phyloP scores from a whole-genome alignment of 1,284 basidiomycete species.

The Psilocybe mexicana region DNA sequence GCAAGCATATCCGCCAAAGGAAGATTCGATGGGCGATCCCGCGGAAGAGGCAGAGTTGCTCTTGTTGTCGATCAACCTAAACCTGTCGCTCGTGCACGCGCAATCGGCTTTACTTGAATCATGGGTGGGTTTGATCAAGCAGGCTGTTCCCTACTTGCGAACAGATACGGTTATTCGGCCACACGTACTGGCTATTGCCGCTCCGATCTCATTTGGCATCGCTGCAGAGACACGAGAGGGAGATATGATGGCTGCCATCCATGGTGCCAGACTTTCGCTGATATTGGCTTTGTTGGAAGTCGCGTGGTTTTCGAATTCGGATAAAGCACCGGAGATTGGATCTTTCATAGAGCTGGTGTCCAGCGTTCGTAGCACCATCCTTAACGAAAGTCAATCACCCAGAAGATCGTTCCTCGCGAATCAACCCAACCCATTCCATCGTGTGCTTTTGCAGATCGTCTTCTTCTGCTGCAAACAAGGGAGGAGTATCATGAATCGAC shows the following conservation, averaged over 20 bases:
- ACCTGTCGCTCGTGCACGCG: constrained; percentile 82
- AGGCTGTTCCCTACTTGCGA: constrained; percentile 64
- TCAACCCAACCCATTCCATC: constrained; percentile 74
- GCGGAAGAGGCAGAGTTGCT: constrained; percentile 51
- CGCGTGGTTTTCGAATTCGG: constrained; percentile 70
- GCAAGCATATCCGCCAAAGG: constrained; percentile 45
- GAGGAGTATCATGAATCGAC: constrained; percentile 46
- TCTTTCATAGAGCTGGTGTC: constrained; percentile 64
- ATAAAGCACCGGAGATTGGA: constrained; percentile 54
- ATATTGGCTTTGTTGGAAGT: constrained; percentile 78
- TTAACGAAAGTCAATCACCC: constrained; percentile 76
- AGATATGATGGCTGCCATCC: constrained; percentile 84
- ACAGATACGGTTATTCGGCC: constrained; percentile 55
- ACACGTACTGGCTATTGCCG: constrained; percentile 59
- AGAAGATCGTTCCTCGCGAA: constrained; percentile 73
- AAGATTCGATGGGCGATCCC: constrained; percentile 38
- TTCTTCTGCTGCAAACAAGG: constrained; percentile 75
- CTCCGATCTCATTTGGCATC: constrained; percentile 66
- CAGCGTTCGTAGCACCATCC: constrained; percentile 66
- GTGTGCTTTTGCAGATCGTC: constrained; percentile 75
- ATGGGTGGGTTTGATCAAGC: constrained; percentile 76
- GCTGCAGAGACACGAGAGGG: constrained; percentile 74
- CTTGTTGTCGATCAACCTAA: constrained; percentile 74
- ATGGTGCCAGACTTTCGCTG: constrained; percentile 74
- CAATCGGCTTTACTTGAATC: constrained; percentile 76